Base-by-base conservation (phyloP, 2,329 filamentous ascomycete species). In the Ramichloridium luteum region DNA sequence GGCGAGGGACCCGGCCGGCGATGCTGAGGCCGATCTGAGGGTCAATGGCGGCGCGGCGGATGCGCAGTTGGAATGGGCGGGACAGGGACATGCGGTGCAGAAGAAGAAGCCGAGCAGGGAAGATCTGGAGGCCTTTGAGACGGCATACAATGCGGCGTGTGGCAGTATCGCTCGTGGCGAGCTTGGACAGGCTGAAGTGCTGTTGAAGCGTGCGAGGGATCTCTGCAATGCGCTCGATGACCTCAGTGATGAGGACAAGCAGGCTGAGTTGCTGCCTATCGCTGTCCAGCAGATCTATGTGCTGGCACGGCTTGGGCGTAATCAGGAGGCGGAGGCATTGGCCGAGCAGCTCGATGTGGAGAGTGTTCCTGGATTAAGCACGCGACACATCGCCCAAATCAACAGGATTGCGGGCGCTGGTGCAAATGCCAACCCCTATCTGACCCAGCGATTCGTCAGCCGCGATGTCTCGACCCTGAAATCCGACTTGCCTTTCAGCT, bases 131-230 rank as follows among this genome's bases (percentile, higher is more conserved):
- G 72, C 77, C 2, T 90, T 90, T 45, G 83, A 90, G 60, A 77
- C 79, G 15, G 77, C 80, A 8, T 92, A 82, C 59, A 92, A 92
- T 54, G 70, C 74, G 14, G 82, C 80, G 6, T 88, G 81, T 53
- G 68, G 68, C 13, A 74, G 72, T 52, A 75, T 90, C 46, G 78
- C 79, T 10, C 65, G 72, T 28, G 77, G 74, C 5, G 76, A 81
- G 44, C 62, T 81, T 22, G 65, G 59, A 4, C 69, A 74, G 43
- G 81, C 74, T 1, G 67, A 73, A 13, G 61, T 77, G 14, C 62
- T 86, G 35, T 59, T 90, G 37, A 79, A 77, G 56, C 68, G 77
- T 32, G 76, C 83, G 2, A 70, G 68, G 64, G 70, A 76, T 43
- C 61, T 88, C 13, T 90, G 82, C 51, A 74, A 80, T 51, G 70